Base-by-base conservation (phyloP, 495 filamentous ascomycete species). In the Cudoniella acicularis region DNA sequence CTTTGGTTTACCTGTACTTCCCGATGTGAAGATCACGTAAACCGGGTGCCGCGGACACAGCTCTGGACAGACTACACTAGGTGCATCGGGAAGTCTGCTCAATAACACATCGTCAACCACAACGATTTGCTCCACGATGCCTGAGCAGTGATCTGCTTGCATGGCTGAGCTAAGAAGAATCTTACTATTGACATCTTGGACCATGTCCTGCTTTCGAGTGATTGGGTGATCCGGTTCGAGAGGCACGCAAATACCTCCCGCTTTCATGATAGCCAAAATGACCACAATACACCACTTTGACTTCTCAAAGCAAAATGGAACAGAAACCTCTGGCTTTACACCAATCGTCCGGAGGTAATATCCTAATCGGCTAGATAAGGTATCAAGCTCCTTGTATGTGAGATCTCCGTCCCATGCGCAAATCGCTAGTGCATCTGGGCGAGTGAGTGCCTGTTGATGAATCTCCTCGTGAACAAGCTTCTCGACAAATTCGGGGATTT, bases 21-120 rank as follows among this genome's bases (percentile, higher is more conserved):
- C 77, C 0, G 77, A 79, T 3, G 76, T 79, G 59, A 77, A 79
- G 16, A 72, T 67, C n/a, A 85, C 70, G 60, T 81, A 89, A 55
- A 59, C 63, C 22, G 30, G 54, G 2, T n/a, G 16, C 11, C n/a
- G 23, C 23, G 43, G 43, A 36, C 13, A 13, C 30, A 36, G 30
- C 30, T 36, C 30, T 36, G 30, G 30, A 36, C 30, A 36, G 23
- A n/a, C 17, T 30, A 57, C 55, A 17, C 16, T 40, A 36, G 41
- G n/a, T 42, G 27, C n/a, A 20, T 18, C 18, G 16, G 52, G 30
- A 16, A 42, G 13, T 16, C 13, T 16, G n/a, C 43, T 16, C 13
- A 46, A 46, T 46, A 21, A n/a, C 43, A 46, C 18, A 46, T 46
- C 43, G 18, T 46, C 43, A 16, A 46, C 11, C n/a, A 54, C 52